Base-by-base conservation (phyloP, 2,329 filamentous ascomycete genomes). In the Aspergillus glaucus region DNA sequence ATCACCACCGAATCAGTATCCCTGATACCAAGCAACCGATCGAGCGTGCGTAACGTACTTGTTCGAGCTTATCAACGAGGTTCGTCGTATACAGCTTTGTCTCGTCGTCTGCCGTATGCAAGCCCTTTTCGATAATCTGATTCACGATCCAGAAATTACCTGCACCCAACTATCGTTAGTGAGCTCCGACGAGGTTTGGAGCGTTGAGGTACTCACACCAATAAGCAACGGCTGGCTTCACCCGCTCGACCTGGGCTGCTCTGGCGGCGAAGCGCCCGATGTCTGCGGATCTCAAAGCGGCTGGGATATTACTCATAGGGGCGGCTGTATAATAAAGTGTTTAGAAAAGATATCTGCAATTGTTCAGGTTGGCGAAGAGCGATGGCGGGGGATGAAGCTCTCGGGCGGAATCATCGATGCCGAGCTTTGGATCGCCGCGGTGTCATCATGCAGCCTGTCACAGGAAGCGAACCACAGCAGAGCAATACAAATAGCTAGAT, bases 71-170 rank as follows among this genome's bases (percentile, higher is more conserved):
- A 70, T 97, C 91, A 84, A 98, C 93, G 59, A 97, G 74, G 22
- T 77, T 77, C 44, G 84, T 87, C 1, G 92, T 95, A 69, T 89
- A 98, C 55, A 79, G 71, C 61, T 88, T 83, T 60, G 86, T 85
- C 63, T 92, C 90, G 55, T 86, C 79, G 65, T 93, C 87, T 57
- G 78, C 74, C 51, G 79, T 85, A 71, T 97, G 92, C 37, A 97
- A 80, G 41, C 83, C 79, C 65, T 85, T 88, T 46, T 80, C 78
- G 12, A 98, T 82, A 57, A 98, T 94, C 64, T 94, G 88, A 62
- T 97, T 90, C 43, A 95, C 87, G 22, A 93, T 88, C 78, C 88
- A 93, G 69, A 93, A 95, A 63, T 94, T 86, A 68, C 87, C 88
- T 93, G 52, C 4, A 22, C 26, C 26, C 46, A 5, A 43, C 45